Percentiles rank a stretch among this genome's conserved stretches.
These are phyloP conservation scores for Juncus effusus DNA, from an alignment of 176 grass and related monocot genomes.

Conservation along the genomic window DNA sequence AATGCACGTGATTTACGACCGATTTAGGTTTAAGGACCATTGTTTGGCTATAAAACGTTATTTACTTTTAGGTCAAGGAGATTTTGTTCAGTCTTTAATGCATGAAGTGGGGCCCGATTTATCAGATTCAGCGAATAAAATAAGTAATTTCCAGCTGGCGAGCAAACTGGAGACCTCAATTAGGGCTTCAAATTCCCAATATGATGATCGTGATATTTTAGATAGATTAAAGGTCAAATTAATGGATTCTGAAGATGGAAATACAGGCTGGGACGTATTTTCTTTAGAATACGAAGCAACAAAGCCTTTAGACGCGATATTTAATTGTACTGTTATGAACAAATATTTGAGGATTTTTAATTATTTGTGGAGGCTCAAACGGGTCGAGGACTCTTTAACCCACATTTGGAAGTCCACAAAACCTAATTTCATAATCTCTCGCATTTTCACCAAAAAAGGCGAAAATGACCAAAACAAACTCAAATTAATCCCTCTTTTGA, in stretches of 20 bases:
- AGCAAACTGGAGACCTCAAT: slow-evolving; percentile 83
- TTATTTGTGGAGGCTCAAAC: slow-evolving; percentile 87
- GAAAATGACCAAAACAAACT: slow-evolving; percentile 27
- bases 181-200: slow-evolving; percentile 82
- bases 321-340: slow-evolving; percentile 91
- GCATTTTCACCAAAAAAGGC: slow-evolving; percentile 77
- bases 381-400: slow-evolving; percentile 76
- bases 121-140: slow-evolving; percentile 89
- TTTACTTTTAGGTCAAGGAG: slow-evolving; percentile 95
- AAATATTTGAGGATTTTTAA: slow-evolving; percentile 93
- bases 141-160: slow-evolving; percentile 88
- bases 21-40: slow-evolving; percentile 84
- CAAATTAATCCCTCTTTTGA: slow-evolving; percentile 70
- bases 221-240: slow-evolving; percentile 90
- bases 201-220: slow-evolving; percentile 84
- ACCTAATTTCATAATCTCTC: slow-evolving; percentile 87
- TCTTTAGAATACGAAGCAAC: slow-evolving; percentile 90
- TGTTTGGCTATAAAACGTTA: slow-evolving; percentile 92
- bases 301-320: slow-evolving; percentile 76
- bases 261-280: slow-evolving; percentile 92
- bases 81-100: slow-evolving; percentile 98
- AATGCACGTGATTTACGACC: slow-evolving; percentile 85
- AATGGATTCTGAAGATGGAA: slow-evolving; percentile 92
- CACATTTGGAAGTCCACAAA: slow-evolving; percentile 94
- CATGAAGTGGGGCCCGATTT: slow-evolving; percentile 87